Base-by-base conservation (phyloP, 1,284 basidiomycete species). In the Microbotryomycetes sp. region DNA sequence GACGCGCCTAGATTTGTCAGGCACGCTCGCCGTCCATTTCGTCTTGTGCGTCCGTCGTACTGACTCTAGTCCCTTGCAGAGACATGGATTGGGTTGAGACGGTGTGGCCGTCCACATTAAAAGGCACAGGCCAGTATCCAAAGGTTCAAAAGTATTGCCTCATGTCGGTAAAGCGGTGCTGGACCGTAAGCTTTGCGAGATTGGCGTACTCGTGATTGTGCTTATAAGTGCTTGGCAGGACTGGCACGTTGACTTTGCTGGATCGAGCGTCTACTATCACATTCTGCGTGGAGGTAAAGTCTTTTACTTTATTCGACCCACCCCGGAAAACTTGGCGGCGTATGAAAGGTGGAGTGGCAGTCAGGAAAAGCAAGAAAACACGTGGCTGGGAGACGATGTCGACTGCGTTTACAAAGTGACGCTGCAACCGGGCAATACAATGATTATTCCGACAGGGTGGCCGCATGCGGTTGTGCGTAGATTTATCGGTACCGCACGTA, bases 81-180 rank as follows among this genome's bases (percentile, higher is more conserved):
- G 89, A 97, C 61, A 76, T 96, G 64, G 94, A 97, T 72, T 98
- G 94, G 94, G 93, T 97, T 11, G 91, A 96, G 73, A 89, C 87
- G 68, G 90, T 86, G 74, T 98, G 94, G 94, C 91, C 89, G 0
- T 27, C 58, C 49, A 65, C 73, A 49, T 65, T 71, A 45, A 74
- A 72, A 51, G 58, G 61, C 21, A 69, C 69, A 23, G 68, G 69
- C 31, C 62, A 68, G 50, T 97, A 90, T 75, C 94, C 94, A 5
- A 94, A 96, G 71, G 94, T 98, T 4, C 91, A 96, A 73, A 77
- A 96, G 49, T 98, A 98, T 75, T 96, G 93, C 72, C 78, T 98
- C 64, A 97, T 97, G 90, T 86, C 90, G 56, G 87, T 85, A 16
- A 80, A 79, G 24, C 81, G 83, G 64, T 91, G 91, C 31, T 96